phyloP scores from a whole-genome alignment of 1,139 yeast species.

The Suhomyces ambrosiae region DNA sequence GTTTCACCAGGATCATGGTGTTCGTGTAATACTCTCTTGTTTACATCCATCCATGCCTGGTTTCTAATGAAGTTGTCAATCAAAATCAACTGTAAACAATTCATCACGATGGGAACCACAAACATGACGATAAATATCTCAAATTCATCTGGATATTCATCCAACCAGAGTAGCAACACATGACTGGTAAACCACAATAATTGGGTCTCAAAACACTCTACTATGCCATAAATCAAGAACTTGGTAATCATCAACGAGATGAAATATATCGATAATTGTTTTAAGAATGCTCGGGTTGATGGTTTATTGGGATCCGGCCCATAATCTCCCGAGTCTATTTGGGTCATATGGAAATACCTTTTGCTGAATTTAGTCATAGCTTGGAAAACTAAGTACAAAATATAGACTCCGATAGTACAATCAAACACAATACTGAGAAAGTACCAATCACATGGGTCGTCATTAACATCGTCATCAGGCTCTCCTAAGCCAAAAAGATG shows the following conservation, averaged over 20 bases:
- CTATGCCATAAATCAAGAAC: slow-evolving; percentile 46
- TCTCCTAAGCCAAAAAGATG: background rate
- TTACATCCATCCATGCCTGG: slow-evolving; percentile 32
- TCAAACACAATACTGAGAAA: slow-evolving; percentile 84
- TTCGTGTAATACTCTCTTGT: slow-evolving; percentile 22
- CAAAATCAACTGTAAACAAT: slow-evolving; percentile 81
- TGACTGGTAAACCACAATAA: slow-evolving; percentile 50
- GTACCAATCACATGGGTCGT: slow-evolving; percentile 87
- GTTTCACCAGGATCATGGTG: slow-evolving; percentile 18
- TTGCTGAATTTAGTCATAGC: slow-evolving; percentile 47
- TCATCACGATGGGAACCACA: slow-evolving; percentile 75
- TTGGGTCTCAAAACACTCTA: slow-evolving; percentile 43
- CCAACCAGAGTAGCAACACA: slow-evolving; percentile 69
- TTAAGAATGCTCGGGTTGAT: slow-evolving; percentile 59
- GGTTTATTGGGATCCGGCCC: slow-evolving; percentile 66
- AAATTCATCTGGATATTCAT: slow-evolving; percentile 69
- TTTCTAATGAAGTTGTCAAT: slow-evolving; percentile 84
- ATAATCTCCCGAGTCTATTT: slow-evolving; percentile 83
- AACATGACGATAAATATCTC: slow-evolving; percentile 88
- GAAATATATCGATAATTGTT: slow-evolving; percentile 74
- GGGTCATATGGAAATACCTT: slow-evolving; percentile 35
- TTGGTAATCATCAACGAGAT: slow-evolving; percentile 64
- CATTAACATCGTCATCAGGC: slow-evolving; percentile 19
- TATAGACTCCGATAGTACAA: slow-evolving; percentile 93
- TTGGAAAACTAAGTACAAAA: slow-evolving; percentile 59